These are phyloP conservation scores for Talaromyces liani DNA, from an alignment of 495 filamentous ascomycete genomes.

Conservation along the genomic window DNA sequence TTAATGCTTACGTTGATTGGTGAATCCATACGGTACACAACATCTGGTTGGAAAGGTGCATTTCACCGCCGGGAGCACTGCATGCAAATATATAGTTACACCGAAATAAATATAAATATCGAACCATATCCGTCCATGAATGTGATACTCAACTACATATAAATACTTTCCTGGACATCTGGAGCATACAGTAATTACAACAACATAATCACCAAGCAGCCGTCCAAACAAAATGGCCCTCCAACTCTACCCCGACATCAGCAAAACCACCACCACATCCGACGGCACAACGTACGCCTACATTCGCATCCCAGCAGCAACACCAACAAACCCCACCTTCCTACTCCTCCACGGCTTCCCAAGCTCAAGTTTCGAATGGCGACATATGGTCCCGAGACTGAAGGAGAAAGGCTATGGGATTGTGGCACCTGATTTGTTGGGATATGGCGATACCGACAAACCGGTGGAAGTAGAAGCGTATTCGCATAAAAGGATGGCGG, in stretches of 20 bases:
- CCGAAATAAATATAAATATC: not conserved
- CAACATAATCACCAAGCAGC: not conserved
- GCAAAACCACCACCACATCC: slow-evolving; percentile 13
- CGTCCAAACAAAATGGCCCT: not conserved
- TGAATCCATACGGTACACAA: not conserved
- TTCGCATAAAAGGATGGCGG: slow-evolving; percentile 22
- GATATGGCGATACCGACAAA: slow-evolving; percentile 40
- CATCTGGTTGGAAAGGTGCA: not conserved
- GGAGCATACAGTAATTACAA: not conserved
- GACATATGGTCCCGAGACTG: slow-evolving; percentile 30
- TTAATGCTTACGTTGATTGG: not conserved
- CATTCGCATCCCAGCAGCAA: slow-evolving; percentile 17
- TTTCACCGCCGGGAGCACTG: too few species aligned
- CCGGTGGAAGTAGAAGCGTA: slow-evolving; percentile 25
- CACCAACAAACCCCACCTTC: slow-evolving; percentile 22
- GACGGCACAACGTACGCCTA: slow-evolving; percentile 27
- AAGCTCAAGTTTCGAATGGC: slow-evolving; percentile 36
- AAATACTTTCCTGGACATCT: too few species aligned
- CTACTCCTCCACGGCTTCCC: slow-evolving; percentile 40
- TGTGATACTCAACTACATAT: not conserved
- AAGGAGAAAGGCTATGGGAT: slow-evolving; percentile 31
- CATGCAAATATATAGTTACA: too few species aligned
- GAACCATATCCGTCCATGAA: not conserved
- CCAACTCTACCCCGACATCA: not conserved
- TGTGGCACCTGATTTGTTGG: slow-evolving; percentile 39